Percentiles rank a stretch among this genome's conserved stretches.
These are phyloP conservation scores for Melastoma candidum DNA, from an alignment of 441 rosid species.

Conservation along the genomic window DNA sequence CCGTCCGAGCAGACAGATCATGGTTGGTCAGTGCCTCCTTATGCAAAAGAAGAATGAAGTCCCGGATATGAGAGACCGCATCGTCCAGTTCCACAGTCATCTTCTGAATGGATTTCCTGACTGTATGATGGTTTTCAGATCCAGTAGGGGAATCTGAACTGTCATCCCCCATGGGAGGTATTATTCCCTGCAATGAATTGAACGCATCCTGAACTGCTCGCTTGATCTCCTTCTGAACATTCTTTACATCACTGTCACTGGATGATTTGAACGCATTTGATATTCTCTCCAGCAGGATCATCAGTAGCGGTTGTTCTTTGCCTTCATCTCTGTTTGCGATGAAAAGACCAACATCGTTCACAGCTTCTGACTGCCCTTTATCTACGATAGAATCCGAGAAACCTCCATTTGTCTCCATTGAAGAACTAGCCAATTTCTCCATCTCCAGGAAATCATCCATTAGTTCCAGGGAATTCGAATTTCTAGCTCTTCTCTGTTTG, in stretches of 20 bases:
- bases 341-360: too few relatives aligned
- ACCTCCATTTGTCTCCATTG: slow-evolving; percentile 23
- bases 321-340: background rate
- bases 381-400: slow-evolving; percentile 20
- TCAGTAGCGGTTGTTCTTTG: slow-evolving; percentile 13
- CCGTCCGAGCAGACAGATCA: too few relatives aligned
- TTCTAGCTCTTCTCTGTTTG: slow-evolving; percentile 19
- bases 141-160: too few relatives aligned
- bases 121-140: too few relatives aligned
- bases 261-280: slow-evolving; percentile 24
- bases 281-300: slow-evolving; percentile 26
- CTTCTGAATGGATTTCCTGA: too few relatives aligned
- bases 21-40: too few relatives aligned
- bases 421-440: slow-evolving; percentile 38
- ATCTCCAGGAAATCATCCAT: slow-evolving; percentile 62
- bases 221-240: slow-evolving; percentile 26
- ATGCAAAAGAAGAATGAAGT: too few relatives aligned
- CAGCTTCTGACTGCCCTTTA: background rate
- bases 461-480: slow-evolving; percentile 25
- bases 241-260: slow-evolving; percentile 20
- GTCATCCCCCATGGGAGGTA: too few relatives aligned
- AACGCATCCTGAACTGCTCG: slow-evolving; percentile 27
- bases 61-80: too few relatives aligned
- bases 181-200: slow-evolving; percentile 2
- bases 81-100: too few relatives aligned